Percentiles rank a stretch among this genome's conserved stretches.
Evolutionary conservation across 345 rosid genomes (phyloP).

Genomic region (Alliaria petiolata): DNA sequence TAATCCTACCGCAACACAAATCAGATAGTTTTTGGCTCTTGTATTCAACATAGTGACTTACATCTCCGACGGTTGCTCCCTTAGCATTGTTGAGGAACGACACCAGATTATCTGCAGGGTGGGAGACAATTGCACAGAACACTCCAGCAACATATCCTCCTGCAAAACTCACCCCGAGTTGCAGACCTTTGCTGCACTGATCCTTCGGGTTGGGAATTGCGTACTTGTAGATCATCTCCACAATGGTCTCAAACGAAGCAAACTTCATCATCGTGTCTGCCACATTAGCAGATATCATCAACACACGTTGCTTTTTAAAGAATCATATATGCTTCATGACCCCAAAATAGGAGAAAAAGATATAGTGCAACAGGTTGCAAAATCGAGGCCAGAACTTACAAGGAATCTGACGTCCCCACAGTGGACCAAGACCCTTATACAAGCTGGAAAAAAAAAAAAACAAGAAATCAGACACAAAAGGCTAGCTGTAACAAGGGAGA

Average conservation of each 20-base stretch:
- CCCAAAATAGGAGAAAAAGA: background rate
- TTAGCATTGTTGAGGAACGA: conserved; percentile 97
- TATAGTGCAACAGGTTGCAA: background rate
- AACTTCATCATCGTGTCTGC: conserved; percentile 99
- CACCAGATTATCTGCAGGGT: conserved; percentile 95
- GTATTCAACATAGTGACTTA: conserved; percentile 33
- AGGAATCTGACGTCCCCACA: conserved; percentile 99
- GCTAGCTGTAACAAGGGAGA: background rate
- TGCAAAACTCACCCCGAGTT: conserved; percentile 91
- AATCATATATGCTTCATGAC: background rate
- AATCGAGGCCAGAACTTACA: conserved; percentile 48
- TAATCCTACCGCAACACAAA: background rate
- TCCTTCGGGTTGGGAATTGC: conserved; percentile 82
- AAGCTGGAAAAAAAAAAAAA: conserved; percentile 45
- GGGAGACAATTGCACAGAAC: conserved; percentile 83
- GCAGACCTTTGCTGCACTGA: conserved; percentile 78
- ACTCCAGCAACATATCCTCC: conserved; percentile 96
- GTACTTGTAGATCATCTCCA: conserved; percentile 83
- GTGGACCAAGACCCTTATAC: conserved; percentile 95
- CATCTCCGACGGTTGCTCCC: conserved; percentile 98
- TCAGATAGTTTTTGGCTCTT: background rate
- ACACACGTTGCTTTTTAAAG: background rate
- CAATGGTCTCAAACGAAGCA: conserved; percentile 91
- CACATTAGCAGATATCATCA: conserved; percentile 18
- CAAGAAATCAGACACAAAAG: background rate